Conservation (phyloP, 257 asterid genomes). For the Paraleonurus japonicus region DNA sequence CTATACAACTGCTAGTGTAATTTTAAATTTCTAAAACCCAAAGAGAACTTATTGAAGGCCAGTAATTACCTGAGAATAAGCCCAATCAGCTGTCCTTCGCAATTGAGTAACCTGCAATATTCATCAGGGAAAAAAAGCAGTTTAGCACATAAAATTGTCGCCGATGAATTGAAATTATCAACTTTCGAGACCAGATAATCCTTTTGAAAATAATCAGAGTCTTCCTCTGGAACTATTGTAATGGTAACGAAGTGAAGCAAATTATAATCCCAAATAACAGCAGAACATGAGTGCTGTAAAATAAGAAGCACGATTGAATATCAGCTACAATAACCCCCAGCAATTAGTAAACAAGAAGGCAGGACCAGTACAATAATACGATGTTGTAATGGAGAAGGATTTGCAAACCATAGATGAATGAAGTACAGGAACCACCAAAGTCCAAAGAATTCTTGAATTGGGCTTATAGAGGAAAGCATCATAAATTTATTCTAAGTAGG, state of each 20-base stretch:
- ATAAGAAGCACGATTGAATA: background rate
- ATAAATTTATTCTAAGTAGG: background rate
- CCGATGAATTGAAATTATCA: background rate
- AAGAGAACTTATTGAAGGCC: slow-evolving; percentile 19
- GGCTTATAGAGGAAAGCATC: background rate
- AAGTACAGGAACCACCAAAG: background rate
- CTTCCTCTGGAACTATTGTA: background rate
- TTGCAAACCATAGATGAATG: background rate
- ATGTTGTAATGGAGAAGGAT: background rate
- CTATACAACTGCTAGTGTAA: slow-evolving; percentile 7
- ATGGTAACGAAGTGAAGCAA: background rate
- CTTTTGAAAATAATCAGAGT: slow-evolving; percentile 1
- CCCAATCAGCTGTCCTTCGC: slow-evolving; percentile 68
- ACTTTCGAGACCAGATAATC: background rate
- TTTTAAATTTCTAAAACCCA: background rate
- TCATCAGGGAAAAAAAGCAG: background rate
- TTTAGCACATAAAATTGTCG: background rate
- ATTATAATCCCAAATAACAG: background rate
- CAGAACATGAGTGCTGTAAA: slow-evolving; percentile 1
- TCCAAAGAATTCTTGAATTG: background rate
- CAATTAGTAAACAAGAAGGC: background rate
- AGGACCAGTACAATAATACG: slow-evolving; percentile 1
- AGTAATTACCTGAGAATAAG: slow-evolving; percentile 60
- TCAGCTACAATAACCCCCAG: background rate
- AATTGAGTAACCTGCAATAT: slow-evolving; percentile 60